A percentile compares a stretch with the other conserved stretches of the same genome.
phyloP scores from a whole-genome alignment of 495 filamentous ascomycete species.

The Penicillium angulare region DNA sequence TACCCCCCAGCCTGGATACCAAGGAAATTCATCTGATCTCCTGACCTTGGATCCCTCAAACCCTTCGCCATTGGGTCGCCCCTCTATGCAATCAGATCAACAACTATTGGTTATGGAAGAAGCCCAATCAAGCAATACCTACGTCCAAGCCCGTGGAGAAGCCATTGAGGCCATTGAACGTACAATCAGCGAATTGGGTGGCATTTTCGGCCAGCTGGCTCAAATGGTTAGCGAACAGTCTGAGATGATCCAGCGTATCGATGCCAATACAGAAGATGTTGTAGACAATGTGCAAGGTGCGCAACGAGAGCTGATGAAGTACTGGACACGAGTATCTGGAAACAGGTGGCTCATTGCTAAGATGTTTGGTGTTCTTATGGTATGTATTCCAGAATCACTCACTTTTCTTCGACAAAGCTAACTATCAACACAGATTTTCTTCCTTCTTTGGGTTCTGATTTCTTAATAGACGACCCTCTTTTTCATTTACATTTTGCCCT shows the following conservation, averaged over 20 bases:
- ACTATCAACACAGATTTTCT: slow-evolving; percentile 47
- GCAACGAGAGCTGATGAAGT: slow-evolving; percentile 89
- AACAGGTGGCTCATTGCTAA: slow-evolving; percentile 97
- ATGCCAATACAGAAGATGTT: slow-evolving; percentile 93
- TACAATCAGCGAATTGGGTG: slow-evolving; percentile 90
- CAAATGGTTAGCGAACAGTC: slow-evolving; percentile 97
- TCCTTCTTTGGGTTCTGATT: slow-evolving; percentile 60
- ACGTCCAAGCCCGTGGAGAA: slow-evolving; percentile 90
- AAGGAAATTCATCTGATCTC: slow-evolving; percentile 62
- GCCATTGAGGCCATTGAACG: slow-evolving; percentile 96
- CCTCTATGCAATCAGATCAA: slow-evolving; percentile 67
- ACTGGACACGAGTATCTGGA: slow-evolving; percentile 89
- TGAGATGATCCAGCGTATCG: slow-evolving; percentile 89
- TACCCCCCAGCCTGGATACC: slow-evolving; percentile 58
- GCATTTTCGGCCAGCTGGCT: slow-evolving; percentile 95
- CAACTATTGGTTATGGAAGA: slow-evolving; percentile 96
- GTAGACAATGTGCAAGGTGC: slow-evolving; percentile 97
- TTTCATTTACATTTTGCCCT: slow-evolving; percentile 3
- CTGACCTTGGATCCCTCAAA: slow-evolving; percentile 79
- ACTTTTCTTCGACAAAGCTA: slow-evolving; percentile 6
- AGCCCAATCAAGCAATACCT: slow-evolving; percentile 77
- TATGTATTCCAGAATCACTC: slow-evolving; percentile 28
- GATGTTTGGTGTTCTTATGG: slow-evolving; percentile 93
- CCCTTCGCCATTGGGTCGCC: slow-evolving; percentile 49
- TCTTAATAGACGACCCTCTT: slow-evolving; percentile 41